Evolutionary conservation across 164 flowering plant species (phyloP).

Genomic region (Liquidambar formosana): DNA sequence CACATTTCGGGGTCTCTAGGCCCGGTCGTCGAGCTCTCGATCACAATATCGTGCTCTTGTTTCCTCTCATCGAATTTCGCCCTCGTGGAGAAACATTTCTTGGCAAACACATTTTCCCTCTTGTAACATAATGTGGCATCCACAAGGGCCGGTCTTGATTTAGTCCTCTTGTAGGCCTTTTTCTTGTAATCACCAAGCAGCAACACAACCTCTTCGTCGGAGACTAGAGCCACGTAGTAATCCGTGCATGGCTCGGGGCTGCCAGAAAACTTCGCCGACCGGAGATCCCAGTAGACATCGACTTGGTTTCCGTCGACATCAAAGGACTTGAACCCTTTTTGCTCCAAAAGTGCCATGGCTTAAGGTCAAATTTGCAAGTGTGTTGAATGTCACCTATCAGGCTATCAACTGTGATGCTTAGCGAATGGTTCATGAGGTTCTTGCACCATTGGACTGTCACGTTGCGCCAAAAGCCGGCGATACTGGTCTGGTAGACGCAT

Average conservation of each 20-base stretch:
- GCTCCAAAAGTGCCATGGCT: constrained; percentile 97
- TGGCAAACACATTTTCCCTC: constrained; percentile 72
- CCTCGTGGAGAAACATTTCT: constrained; percentile 72
- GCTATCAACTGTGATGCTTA: constrained; percentile 21
- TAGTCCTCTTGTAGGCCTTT: constrained; percentile 77
- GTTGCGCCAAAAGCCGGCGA: constrained; percentile 50
- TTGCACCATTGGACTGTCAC: constrained; percentile 57
- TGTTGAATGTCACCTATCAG: constrained; percentile 33
- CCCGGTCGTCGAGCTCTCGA: constrained; percentile 66
- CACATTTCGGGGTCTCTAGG: constrained; percentile 62
- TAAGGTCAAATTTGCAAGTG: constrained; percentile 80
- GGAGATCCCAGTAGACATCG: constrained; percentile 79
- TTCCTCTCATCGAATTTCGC: constrained; percentile 63
- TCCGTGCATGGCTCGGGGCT: constrained; percentile 71
- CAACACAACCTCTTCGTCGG: constrained; percentile 76
- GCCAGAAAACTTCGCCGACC: constrained; percentile 67
- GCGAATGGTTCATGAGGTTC: constrained; percentile 44
- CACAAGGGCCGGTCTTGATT: constrained; percentile 64
- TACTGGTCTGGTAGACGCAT: constrained; percentile 42
- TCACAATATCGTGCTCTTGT: constrained; percentile 69
- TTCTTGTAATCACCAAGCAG: constrained; percentile 78
- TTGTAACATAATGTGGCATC: constrained; percentile 61
- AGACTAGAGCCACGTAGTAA: constrained; percentile 75
- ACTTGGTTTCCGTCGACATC: constrained; percentile 60
- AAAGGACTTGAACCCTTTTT: constrained; percentile 73